phyloP scores from a whole-genome alignment of 1,284 basidiomycete species.

The Boletus coffeatus region DNA sequence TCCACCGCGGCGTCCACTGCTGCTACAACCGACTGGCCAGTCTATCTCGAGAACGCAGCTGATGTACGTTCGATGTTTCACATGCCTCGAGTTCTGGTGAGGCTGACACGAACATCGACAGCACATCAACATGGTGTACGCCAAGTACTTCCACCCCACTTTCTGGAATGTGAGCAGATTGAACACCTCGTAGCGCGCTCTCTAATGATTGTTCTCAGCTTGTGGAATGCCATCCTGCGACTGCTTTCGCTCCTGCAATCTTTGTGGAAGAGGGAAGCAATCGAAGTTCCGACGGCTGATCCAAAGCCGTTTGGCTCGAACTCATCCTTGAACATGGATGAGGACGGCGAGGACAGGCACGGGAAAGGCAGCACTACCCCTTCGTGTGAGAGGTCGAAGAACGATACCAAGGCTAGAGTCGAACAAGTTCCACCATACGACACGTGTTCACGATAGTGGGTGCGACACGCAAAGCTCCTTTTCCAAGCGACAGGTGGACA shows the following conservation, averaged over 20 bases:
- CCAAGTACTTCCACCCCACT: constrained; percentile 22
- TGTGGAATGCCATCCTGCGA: constrained; percentile 20
- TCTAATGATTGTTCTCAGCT: constrained; percentile 3
- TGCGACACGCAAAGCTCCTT: too few species aligned
- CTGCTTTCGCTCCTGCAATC: constrained; percentile 16
- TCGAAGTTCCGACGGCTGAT: neutral
- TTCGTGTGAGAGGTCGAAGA: neutral
- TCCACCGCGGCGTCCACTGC: neutral
- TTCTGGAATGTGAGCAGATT: constrained; percentile 19
- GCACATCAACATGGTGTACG: constrained; percentile 23
- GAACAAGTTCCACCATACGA: constrained; percentile 17
- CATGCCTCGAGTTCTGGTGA: neutral
- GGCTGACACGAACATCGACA: constrained; percentile 6
- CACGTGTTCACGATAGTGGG: neutral
- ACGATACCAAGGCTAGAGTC: neutral
- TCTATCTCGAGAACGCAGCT: constrained; percentile 10
- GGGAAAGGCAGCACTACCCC: neutral
- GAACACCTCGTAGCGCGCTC: accelerated
- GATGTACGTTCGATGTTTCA: constrained; percentile 8
- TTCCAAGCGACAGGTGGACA: neutral
- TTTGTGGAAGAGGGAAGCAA: constrained; percentile 20
- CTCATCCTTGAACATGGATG: constrained; percentile 17
- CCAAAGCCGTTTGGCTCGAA: constrained; percentile 8
- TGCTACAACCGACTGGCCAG: neutral
- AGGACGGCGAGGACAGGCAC: constrained; percentile 1